A percentile compares a stretch with the other conserved stretches of the same genome.
These are phyloP conservation scores for Kwoniella sp. DNA, from an alignment of 768 basidiomycete genomes.

Conservation along the genomic window DNA sequence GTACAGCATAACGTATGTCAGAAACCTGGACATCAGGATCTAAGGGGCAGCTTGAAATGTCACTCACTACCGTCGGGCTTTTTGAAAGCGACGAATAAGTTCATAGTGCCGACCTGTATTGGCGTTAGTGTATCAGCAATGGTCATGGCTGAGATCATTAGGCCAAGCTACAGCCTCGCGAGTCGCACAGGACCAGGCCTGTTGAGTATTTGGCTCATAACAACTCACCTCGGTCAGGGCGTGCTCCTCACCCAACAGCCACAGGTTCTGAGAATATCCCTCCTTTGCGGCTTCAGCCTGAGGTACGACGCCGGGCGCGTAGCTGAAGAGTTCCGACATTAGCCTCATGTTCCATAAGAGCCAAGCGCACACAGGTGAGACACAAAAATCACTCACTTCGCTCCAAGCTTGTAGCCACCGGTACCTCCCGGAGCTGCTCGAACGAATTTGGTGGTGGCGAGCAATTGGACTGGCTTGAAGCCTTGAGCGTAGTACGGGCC, in stretches of 20 bases:
- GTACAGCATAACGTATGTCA: neutral
- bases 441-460: slow-evolving; percentile 79
- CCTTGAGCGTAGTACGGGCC: slow-evolving; percentile 59
- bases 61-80: slow-evolving; percentile 61
- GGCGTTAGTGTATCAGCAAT: neutral
- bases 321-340: no score
- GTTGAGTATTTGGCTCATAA: neutral
- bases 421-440: slow-evolving; percentile 90
- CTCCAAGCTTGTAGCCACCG: slow-evolving; percentile 78
- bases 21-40: no score
- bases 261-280: slow-evolving; percentile 78
- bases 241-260: slow-evolving; percentile 70
- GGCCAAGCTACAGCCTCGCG: no score
- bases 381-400: slow-evolving; percentile 50
- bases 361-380: neutral
- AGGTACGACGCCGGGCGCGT: slow-evolving; percentile 81
- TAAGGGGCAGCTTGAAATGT: no score
- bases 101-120: slow-evolving; percentile 72
- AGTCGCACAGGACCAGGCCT: no score
- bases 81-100: slow-evolving; percentile 71
- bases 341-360: no score
- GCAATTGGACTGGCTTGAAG: slow-evolving; percentile 87
- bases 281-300: slow-evolving; percentile 67
- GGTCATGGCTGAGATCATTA: neutral
- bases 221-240: slow-evolving; percentile 61